phyloP scores from a whole-genome alignment of 768 basidiomycete species.

The Cubamyces sp. region DNA sequence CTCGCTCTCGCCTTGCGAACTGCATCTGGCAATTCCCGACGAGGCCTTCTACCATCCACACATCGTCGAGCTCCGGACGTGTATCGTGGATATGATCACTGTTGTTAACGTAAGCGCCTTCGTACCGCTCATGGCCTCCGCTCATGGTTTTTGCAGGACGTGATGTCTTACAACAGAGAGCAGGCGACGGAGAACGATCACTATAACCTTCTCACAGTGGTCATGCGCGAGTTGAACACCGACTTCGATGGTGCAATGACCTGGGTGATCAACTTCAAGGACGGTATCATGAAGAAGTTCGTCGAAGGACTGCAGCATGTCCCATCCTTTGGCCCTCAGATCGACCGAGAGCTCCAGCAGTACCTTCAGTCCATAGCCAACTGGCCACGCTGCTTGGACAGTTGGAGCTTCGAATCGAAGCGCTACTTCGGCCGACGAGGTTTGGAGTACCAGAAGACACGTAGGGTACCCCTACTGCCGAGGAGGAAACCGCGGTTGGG shows the following conservation, averaged over 20 bases:
- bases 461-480: constrained; percentile 26
- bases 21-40: constrained; percentile 63
- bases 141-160: constrained; percentile 27
- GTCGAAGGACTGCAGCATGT: constrained; percentile 28
- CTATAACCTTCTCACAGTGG: constrained; percentile 35
- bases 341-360: constrained; percentile 32
- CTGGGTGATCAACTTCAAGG: constrained; percentile 27
- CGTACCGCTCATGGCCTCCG: too few relatives aligned
- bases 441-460: constrained; percentile 29
- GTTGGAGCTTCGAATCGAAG: constrained; percentile 38
- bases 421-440: constrained; percentile 39
- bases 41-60: constrained; percentile 56
- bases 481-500: constrained; percentile 1
- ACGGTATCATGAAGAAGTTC: constrained; percentile 25
- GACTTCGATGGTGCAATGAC: constrained; percentile 27
- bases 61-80: constrained; percentile 54
- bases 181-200: constrained; percentile 33
- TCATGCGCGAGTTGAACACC: constrained; percentile 29
- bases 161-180: constrained; percentile 36
- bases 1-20: constrained; percentile 29
- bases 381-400: constrained; percentile 33
- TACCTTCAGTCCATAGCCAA: constrained; percentile 35
- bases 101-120: constrained; percentile 61
- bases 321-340: constrained; percentile 34
- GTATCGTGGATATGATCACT: constrained; percentile 62